These are phyloP conservation scores for Entophlyctis luteolus DNA, from an alignment of 192 early-diverging fungal species.

Conservation along the genomic window DNA sequence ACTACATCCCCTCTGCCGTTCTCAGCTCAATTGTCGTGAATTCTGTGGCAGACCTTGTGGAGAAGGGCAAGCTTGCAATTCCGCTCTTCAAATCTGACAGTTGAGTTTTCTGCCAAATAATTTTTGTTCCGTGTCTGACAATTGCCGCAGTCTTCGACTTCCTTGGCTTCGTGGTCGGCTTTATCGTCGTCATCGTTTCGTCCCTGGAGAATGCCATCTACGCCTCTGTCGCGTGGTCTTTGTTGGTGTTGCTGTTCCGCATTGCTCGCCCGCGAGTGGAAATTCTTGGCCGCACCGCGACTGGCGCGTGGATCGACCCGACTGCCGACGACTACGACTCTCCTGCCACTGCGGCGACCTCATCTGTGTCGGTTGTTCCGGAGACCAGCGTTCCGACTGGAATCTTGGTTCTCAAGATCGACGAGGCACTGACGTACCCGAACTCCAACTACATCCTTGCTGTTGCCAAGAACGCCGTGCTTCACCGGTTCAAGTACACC, in stretches of 20 bases:
- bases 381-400: slow-evolving; percentile 45
- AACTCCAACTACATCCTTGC: slow-evolving; percentile 55
- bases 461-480: slow-evolving; percentile 25
- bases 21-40: slow-evolving; percentile 81
- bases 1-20: slow-evolving; percentile 75
- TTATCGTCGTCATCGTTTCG: slow-evolving; percentile 59
- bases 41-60: slow-evolving; percentile 76
- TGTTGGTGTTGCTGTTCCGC: slow-evolving; percentile 72
- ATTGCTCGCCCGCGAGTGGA: slow-evolving; percentile 65
- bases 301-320: slow-evolving; percentile 34
- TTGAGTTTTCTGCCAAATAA: too few species aligned
- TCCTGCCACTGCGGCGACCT: background rate
- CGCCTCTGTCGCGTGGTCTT: slow-evolving; percentile 65
- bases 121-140: too few species aligned
- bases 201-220: slow-evolving; percentile 79
- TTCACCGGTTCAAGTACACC: slow-evolving; percentile 21
- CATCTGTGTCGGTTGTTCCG: too few species aligned
- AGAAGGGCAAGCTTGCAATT: slow-evolving; percentile 53
- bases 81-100: slow-evolving; percentile 59
- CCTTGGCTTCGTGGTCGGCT: slow-evolving; percentile 45
- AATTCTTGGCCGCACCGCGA: slow-evolving; percentile 30
- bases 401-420: slow-evolving; percentile 64
- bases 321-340: background rate
- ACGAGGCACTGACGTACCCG: slow-evolving; percentile 67
- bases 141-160: slow-evolving; percentile 61